Percentiles rank a stretch among this genome's conserved stretches.
phyloP scores from a whole-genome alignment of 805 yeast genomes.

The Kluyveromyces wickerhamii region DNA sequence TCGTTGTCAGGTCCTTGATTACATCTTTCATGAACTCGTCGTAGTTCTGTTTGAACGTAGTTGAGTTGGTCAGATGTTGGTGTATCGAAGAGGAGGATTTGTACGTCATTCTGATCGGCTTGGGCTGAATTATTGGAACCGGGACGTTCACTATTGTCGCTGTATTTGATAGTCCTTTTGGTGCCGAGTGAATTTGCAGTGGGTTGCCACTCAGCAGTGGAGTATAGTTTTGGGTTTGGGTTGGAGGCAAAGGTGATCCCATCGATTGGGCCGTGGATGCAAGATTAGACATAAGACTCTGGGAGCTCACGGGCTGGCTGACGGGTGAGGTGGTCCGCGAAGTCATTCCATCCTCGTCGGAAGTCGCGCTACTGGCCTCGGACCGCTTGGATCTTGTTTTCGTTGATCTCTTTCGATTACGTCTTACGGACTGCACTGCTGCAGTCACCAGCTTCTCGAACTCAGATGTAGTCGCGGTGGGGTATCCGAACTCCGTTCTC shows the following conservation, averaged over 20 bases:
- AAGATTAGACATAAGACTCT: background rate
- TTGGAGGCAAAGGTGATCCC: background rate
- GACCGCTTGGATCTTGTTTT: conserved; percentile 20
- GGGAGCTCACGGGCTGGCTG: background rate
- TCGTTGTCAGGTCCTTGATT: conserved; percentile 20
- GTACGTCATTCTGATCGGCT: conserved; percentile 5
- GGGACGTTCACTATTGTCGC: background rate
- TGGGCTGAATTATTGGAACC: conserved; percentile 8
- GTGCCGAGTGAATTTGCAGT: background rate
- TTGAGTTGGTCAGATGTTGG: conserved; percentile 2
- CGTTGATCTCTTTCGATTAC: conserved; percentile 69
- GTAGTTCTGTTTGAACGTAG: conserved; percentile 15
- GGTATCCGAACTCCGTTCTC: conserved; percentile 70
- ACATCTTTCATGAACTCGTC: conserved; percentile 21
- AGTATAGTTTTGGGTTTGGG: background rate
- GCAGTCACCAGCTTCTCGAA: conserved; percentile 88
- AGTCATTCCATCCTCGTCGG: conserved; percentile 1
- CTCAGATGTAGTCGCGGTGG: conserved; percentile 50
- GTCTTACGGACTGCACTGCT: conserved; percentile 85
- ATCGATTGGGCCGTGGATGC: background rate
- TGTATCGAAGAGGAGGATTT: conserved; percentile 3
- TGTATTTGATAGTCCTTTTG: background rate
- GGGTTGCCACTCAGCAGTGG: background rate
- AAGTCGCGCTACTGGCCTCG: conserved; percentile 2
- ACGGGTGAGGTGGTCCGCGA: conserved; percentile 1